Conservation (phyloP, 1,284 basidiomycete species). For the Coniferiporia weirii region DNA sequence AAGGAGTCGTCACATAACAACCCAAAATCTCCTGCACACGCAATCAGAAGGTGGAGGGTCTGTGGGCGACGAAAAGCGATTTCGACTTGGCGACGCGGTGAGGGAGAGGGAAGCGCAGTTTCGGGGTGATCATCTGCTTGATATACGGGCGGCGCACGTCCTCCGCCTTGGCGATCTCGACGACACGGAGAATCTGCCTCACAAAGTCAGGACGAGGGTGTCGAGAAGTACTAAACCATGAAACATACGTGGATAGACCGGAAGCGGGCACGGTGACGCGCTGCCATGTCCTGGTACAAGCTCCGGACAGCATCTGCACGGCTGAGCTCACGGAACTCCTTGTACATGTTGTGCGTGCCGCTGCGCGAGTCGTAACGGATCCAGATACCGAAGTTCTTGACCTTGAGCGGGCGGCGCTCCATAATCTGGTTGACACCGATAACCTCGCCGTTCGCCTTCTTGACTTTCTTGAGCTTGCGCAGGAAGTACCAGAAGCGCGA, state of each 20-base stretch:
- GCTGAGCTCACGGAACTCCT: conserved; percentile 96
- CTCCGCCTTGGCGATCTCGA: conserved; percentile 87
- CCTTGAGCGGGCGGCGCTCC: conserved; percentile 95
- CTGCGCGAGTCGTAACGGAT: conserved; percentile 98
- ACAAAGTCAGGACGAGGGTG: conserved; percentile 9
- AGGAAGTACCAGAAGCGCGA: conserved; percentile 99
- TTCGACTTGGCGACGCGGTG: conserved; percentile 78
- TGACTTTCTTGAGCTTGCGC: conserved; percentile 96
- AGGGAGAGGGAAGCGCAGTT: conserved; percentile 97
- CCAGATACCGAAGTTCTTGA: conserved; percentile 99
- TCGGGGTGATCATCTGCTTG: conserved; percentile 89
- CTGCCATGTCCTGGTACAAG: conserved; percentile 99
- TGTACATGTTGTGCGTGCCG: conserved; percentile 97
- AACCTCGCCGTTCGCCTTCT: conserved; percentile 99
- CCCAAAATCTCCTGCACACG: not conserved
- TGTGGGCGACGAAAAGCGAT: conserved; percentile 68
- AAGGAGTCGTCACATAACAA: not conserved
- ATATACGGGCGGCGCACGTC: conserved; percentile 96
- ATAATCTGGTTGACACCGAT: conserved; percentile 96
- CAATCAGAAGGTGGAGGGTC: conserved; percentile 63
- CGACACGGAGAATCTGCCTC: conserved; percentile 82
- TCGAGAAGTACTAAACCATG: not conserved
- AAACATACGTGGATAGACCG: conserved; percentile 88
- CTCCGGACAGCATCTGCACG: conserved; percentile 95
- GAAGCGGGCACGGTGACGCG: conserved; percentile 98